Base-by-base conservation (phyloP, 805 yeast species). In the Isabelozyma pseudorhagii region DNA sequence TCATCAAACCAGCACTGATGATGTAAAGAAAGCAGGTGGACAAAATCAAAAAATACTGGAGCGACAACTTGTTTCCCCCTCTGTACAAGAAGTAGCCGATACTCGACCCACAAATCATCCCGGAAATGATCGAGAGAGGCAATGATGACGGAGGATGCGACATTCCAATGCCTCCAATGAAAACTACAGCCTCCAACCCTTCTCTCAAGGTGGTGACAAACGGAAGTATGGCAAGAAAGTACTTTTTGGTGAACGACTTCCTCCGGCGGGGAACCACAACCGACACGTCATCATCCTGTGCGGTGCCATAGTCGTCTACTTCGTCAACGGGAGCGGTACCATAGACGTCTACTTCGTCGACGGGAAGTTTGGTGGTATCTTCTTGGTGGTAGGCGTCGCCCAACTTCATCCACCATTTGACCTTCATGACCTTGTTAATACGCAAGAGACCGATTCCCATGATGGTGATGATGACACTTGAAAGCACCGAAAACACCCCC, bases 111-210 rank as follows among this genome's bases (percentile, higher is more conserved):
- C 81, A 58, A 13, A 76, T 51, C 2, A 83, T 69, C 0, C 91
- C 97, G 0, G 74, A 52, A 0, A 84, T 28, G 44, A 82, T 81
- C 61, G 14, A 92, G 84, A 51, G 87, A 77, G 27, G 77, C 59
- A 56, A 52, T 0, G 90, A 80, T 0, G 81, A 62, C 10, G 81
- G 62, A 5, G 93, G 90, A 54, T 83, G 88, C 36, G 83, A 81
- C 50, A 88, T 82, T 3, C 78, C 78, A 41, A 91, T 84, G 27
- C 97, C 97, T 3, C 97, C 97, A 41, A 91, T 78, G 59, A 91
- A 91, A 2, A 91, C 94, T 38, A 91, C 91, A 0, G 97, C 97
- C 66, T 91, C 97, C 47, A 91, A 71, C 1, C 97, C 96, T 67
- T 91, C 97, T 62, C 97, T 80, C 45, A 91, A 71, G 4, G 96